A percentile compares a stretch with the other conserved stretches of the same genome.
Conservation (phyloP, 2,329 filamentous ascomycete species). For the Neopestalotiopsis clavispora region DNA sequence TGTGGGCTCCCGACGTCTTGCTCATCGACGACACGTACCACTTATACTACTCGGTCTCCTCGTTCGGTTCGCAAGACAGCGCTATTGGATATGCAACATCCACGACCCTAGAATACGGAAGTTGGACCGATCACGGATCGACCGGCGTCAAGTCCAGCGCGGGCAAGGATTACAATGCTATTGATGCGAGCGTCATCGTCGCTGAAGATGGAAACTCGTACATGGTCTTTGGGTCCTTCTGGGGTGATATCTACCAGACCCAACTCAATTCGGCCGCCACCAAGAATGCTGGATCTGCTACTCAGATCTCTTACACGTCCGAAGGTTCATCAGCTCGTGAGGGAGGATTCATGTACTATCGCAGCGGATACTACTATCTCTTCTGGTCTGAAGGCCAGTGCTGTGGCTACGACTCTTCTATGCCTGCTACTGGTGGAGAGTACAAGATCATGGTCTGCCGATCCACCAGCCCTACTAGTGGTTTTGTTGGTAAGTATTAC, state of each 20-base stretch:
- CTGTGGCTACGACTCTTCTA: slow-evolving; percentile 60
- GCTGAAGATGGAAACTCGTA: slow-evolving; percentile 46
- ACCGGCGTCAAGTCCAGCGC: slow-evolving; percentile 53
- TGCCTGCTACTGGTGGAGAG: slow-evolving; percentile 60
- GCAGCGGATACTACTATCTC: slow-evolving; percentile 64
- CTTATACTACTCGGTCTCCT: slow-evolving; percentile 68
- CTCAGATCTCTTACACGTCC: slow-evolving; percentile 59
- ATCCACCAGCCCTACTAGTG: slow-evolving; percentile 52
- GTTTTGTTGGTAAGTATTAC: slow-evolving; percentile 50
- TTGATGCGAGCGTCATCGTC: slow-evolving; percentile 60
- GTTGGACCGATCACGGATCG: slow-evolving; percentile 64
- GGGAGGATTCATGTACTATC: slow-evolving; percentile 59
- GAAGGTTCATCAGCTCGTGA: slow-evolving; percentile 58
- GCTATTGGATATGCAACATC: slow-evolving; percentile 62
- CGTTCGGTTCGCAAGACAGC: slow-evolving; percentile 64
- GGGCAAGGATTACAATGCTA: slow-evolving; percentile 59
- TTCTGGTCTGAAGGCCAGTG: slow-evolving; percentile 67
- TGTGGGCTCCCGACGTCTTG: slow-evolving; percentile 66
- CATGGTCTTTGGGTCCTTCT: slow-evolving; percentile 72
- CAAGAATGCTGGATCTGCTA: slow-evolving; percentile 34
- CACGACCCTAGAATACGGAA: slow-evolving; percentile 53
- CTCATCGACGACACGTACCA: slow-evolving; percentile 62
- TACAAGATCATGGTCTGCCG: slow-evolving; percentile 71
- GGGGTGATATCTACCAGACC: slow-evolving; percentile 67
- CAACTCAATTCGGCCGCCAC: slow-evolving; percentile 45